phyloP scores from a whole-genome alignment of 768 basidiomycete genomes.

The Melanogaster broomeanus region DNA sequence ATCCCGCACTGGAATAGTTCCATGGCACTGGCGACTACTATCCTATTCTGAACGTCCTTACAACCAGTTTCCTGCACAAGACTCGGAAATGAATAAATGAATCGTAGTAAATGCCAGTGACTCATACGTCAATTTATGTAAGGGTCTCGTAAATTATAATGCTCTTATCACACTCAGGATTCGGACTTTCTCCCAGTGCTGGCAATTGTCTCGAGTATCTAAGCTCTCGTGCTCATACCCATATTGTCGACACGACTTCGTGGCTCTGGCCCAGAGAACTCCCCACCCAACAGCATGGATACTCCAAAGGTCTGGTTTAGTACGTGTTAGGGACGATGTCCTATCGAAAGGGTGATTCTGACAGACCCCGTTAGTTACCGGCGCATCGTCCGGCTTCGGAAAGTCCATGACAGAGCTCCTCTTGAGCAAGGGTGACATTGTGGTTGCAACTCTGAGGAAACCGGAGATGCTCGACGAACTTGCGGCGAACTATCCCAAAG shows the following conservation, averaged over 20 bases:
- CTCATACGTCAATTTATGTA: too few species aligned
- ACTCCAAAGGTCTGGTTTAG: not conserved
- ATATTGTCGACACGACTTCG: not conserved
- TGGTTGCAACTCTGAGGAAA: constrained; percentile 43
- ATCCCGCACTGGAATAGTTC: too few species aligned
- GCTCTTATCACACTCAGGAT: too few species aligned
- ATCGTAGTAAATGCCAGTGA: too few species aligned
- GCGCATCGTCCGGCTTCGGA: constrained; percentile 43
- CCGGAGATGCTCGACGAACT: constrained; percentile 26
- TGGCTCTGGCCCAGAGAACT: not conserved
- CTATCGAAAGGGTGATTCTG: not conserved
- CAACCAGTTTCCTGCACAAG: too few species aligned
- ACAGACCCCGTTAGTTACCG: constrained; percentile 33
- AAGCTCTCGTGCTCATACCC: not conserved
- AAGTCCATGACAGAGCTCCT: constrained; percentile 30
- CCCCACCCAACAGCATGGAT: not conserved
- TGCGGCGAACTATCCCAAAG: not conserved
- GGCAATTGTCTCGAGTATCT: not conserved
- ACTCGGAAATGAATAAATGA: too few species aligned
- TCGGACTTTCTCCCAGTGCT: too few species aligned
- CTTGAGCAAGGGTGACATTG: constrained; percentile 38
- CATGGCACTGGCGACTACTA: too few species aligned
- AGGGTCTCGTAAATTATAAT: too few species aligned
- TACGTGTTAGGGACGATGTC: not conserved
- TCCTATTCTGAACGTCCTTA: too few species aligned